Evolutionary conservation across 805 yeast genomes (phyloP), one percentile per base, ranked within the genome.

Genomic region (Kurtzmaniella cleridarum): DNA sequence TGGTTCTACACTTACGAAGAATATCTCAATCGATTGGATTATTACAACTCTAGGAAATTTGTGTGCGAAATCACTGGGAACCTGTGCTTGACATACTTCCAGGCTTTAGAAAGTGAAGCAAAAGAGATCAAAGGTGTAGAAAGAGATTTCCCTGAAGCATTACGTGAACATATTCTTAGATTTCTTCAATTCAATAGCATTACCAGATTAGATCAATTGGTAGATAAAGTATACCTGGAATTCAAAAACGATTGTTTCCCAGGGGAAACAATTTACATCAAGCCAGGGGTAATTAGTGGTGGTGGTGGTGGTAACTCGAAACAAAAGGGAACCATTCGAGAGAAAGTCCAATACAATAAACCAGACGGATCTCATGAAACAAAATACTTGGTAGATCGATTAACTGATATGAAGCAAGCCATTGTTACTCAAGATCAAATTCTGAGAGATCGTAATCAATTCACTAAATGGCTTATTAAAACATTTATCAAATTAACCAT

Each of bases 1-100:
- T 91, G 95, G 88, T 93, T 89, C 58, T 49, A 66, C 11, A 67
- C 69, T 5, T 91, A 93, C 58, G 86, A 83, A 39, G 88, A 81
- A 8, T 91, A 87, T 52, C 64, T 93, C 35, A 63, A 63, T 16
- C 64, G 91, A 40, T 62, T 84, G 69, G 88, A 84, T 57, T 84
- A 82, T 60, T 85, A 84, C 58, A 73, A 73, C 43, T 71, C 76
- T 36, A 79, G 79, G 48, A 85, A 87, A 57, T 93, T 93, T 62
- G 93, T 89, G 10, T 93, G 98, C 65, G 98, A 93, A 62, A 84
- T 91, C 35, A 87, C 97, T 0, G 98, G 98, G 11, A 86, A 88
- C 52, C 83, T 96, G 13, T 84, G 95, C 51, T 71, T 91, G 41
- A 87, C 96, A 1, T 93, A 76, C 57, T 90, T 90, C 57, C 95